phyloP scores from a whole-genome alignment of 2,329 filamentous ascomycete species.

The Leptographium radiaticola region DNA sequence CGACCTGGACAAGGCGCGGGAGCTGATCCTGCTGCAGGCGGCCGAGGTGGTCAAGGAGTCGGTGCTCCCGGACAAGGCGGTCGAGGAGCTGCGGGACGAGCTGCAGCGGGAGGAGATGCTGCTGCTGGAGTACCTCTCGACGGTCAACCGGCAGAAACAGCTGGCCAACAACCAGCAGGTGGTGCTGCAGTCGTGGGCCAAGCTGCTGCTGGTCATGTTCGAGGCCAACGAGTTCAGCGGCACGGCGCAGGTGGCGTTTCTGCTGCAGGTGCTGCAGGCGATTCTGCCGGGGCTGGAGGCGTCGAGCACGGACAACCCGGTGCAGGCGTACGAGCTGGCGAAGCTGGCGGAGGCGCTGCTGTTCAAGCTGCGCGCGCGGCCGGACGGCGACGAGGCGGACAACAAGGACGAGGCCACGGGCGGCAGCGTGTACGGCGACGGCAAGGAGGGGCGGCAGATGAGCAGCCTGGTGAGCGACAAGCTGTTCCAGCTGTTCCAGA shows the following conservation, averaged over 20 bases:
- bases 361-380: conserved; percentile 51
- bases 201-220: conserved; percentile 71
- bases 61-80: background rate
- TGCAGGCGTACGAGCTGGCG: conserved; percentile 63
- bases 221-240: conserved; percentile 69
- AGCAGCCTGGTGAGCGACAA: conserved; percentile 76
- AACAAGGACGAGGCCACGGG: background rate
- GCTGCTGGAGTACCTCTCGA: conserved; percentile 48
- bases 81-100: conserved; percentile 28
- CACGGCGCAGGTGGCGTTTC: conserved; percentile 59
- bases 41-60: conserved; percentile 38
- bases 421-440: conserved; percentile 19
- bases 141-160: conserved; percentile 49
- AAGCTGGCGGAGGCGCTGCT: conserved; percentile 61
- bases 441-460: conserved; percentile 32
- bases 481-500: conserved; percentile 81
- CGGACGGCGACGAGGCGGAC: background rate
- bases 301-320: conserved; percentile 54
- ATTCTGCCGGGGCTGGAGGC: conserved; percentile 78
- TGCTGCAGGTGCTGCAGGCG: conserved; percentile 75
- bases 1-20: conserved; percentile 56
- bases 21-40: conserved; percentile 59
- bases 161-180: conserved; percentile 45
- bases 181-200: conserved; percentile 72
- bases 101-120: conserved; percentile 45